A percentile compares a stretch with the other conserved stretches of the same genome.
phyloP scores from a whole-genome alignment of 306 rosid genomes.

The Trifolium repens region DNA sequence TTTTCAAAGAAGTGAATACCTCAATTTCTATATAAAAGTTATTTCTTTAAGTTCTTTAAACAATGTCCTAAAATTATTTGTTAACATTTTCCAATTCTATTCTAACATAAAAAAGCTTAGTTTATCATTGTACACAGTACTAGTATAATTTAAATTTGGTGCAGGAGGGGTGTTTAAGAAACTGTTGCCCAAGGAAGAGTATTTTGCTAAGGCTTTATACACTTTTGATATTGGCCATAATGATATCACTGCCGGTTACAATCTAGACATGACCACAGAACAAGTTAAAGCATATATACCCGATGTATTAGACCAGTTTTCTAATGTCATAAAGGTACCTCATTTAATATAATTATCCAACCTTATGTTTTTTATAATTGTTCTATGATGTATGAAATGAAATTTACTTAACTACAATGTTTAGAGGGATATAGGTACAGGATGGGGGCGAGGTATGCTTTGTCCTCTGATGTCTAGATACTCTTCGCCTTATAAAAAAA shows the following conservation, averaged over 20 bases:
- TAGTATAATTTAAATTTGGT: background rate
- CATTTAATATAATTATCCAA: background rate
- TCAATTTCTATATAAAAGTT: too few relatives aligned
- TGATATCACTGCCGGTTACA: constrained; percentile 62
- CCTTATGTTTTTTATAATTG: background rate
- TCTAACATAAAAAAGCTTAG: background rate
- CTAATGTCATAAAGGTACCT: constrained; percentile 49
- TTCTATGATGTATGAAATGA: background rate
- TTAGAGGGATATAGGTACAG: background rate
- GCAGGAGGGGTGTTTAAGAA: constrained; percentile 52
- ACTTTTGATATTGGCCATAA: constrained; percentile 75
- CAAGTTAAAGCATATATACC: constrained; percentile 60
- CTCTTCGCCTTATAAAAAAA: too few relatives aligned
- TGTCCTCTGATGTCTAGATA: too few relatives aligned
- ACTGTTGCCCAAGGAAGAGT: constrained; percentile 51
- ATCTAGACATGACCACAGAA: constrained; percentile 53
- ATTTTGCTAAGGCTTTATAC: constrained; percentile 58
- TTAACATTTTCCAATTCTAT: too few relatives aligned
- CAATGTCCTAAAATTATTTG: too few relatives aligned
- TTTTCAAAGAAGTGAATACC: too few relatives aligned
- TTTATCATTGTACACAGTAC: background rate
- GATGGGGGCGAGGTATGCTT: too few relatives aligned
- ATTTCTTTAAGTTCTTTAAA: too few relatives aligned
- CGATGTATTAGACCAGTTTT: constrained; percentile 58
- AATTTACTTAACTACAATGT: background rate